Conservation (phyloP, 495 filamentous ascomycete species). For the Aspergillus taichungensis region DNA sequence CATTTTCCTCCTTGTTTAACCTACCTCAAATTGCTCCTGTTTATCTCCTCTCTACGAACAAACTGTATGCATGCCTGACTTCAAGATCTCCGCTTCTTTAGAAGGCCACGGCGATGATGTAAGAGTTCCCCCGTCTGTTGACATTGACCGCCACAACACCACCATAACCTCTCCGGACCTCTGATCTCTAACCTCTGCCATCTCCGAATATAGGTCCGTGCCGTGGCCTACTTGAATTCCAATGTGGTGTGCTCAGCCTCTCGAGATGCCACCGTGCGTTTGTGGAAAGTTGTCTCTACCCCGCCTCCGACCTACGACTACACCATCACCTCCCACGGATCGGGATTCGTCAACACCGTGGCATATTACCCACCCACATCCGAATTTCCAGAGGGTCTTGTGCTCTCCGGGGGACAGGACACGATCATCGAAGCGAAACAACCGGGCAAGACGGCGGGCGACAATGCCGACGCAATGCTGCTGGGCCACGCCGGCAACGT, state of each 20-base stretch:
- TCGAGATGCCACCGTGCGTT: conserved; percentile 79
- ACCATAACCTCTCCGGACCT: background rate
- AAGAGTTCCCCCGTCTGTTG: conserved; percentile 28
- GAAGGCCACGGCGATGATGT: conserved; percentile 79
- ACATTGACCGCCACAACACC: conserved; percentile 5
- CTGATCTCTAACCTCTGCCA: conserved; percentile 9
- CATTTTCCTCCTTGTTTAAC: background rate
- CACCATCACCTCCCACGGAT: conserved; percentile 63
- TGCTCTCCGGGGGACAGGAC: conserved; percentile 82
- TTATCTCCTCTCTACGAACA: background rate
- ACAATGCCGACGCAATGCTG: conserved; percentile 77
- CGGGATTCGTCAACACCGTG: conserved; percentile 77
- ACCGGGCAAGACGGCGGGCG: conserved; percentile 51
- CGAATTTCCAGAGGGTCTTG: conserved; percentile 66
- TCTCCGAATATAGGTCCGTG: conserved; percentile 60
- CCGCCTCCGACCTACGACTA: conserved; percentile 66
- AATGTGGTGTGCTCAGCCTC: conserved; percentile 75
- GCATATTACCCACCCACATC: conserved; percentile 65
- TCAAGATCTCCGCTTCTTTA: conserved; percentile 76
- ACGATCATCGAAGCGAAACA: conserved; percentile 85
- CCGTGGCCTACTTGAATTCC: conserved; percentile 68
- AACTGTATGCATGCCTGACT: conserved; percentile 49
- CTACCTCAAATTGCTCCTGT: background rate
- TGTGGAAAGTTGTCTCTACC: conserved; percentile 65
- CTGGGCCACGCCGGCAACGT: conserved; percentile 82